These are phyloP conservation scores for Russula earlei DNA, from an alignment of 768 basidiomycete genomes.

Conservation along the genomic window DNA sequence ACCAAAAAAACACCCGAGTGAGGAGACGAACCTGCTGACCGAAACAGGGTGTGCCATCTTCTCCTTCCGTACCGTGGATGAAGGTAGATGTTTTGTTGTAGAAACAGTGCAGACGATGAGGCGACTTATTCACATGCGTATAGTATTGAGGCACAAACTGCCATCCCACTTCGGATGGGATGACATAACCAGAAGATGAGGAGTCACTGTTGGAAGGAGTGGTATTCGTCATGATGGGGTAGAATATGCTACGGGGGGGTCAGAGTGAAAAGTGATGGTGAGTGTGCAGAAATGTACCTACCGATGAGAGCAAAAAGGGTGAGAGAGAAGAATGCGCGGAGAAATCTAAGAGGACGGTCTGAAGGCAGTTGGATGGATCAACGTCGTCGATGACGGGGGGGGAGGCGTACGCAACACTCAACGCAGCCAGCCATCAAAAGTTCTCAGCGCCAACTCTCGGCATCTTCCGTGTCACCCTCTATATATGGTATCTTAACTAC, in stretches of 20 bases:
- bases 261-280: not conserved
- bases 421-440: constrained; percentile 11
- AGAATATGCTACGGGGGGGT: constrained; percentile 14
- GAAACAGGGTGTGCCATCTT: constrained; percentile 79
- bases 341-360: constrained; percentile 17
- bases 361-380: not conserved
- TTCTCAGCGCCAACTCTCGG: constrained; percentile 9
- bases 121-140: constrained; percentile 97
- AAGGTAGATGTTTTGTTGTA: constrained; percentile 98
- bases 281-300: not conserved
- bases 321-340: constrained; percentile 14
- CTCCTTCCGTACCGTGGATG: constrained; percentile 95
- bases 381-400: constrained; percentile 14
- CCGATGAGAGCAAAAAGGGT: constrained; percentile 10
- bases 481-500: not conserved
- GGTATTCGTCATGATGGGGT: constrained; percentile 30
- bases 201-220: constrained; percentile 29
- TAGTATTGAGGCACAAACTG: constrained; percentile 99
- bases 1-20: not conserved
- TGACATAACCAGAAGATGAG: constrained; percentile 54
- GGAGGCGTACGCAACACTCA: constrained; percentile 1
- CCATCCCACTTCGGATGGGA: constrained; percentile 96
- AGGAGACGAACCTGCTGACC: constrained; percentile 77
- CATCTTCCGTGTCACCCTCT: constrained; percentile 11
- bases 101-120: constrained; percentile 94